Percentiles rank a stretch among this genome's conserved stretches.
Evolutionary conservation across 306 rosid genomes (phyloP).

Genomic region (Macrotyloma uniflorum): DNA sequence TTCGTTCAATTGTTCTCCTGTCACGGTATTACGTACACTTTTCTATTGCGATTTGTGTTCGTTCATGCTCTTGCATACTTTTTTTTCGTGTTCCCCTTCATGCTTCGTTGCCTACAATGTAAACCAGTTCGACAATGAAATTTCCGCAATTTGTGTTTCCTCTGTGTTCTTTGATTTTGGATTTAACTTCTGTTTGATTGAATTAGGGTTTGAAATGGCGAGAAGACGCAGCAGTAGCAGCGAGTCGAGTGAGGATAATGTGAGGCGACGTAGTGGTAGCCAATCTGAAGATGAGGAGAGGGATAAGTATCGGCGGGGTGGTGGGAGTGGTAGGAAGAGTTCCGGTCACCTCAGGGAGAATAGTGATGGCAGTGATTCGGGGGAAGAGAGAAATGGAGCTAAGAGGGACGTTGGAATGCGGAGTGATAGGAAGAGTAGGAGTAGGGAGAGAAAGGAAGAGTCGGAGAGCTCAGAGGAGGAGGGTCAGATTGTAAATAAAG

Average conservation of each 20-base stretch:
- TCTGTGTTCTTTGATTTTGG: neutral
- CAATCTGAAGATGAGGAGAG: slow-evolving; percentile 49
- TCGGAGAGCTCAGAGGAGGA: slow-evolving; percentile 45
- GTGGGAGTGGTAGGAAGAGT: slow-evolving; percentile 32
- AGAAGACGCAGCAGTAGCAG: slow-evolving; percentile 37
- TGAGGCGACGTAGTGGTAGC: slow-evolving; percentile 37
- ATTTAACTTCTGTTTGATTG: neutral
- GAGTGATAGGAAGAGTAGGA: slow-evolving; percentile 34
- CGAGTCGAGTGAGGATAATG: slow-evolving; percentile 58
- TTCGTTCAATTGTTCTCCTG: neutral
- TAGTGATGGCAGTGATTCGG: slow-evolving; percentile 33
- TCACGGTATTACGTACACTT: neutral
- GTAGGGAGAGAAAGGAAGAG: slow-evolving; percentile 28
- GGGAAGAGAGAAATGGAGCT: slow-evolving; percentile 23
- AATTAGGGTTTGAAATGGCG: slow-evolving; percentile 51
- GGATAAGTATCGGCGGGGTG: slow-evolving; percentile 33
- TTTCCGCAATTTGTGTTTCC: neutral
- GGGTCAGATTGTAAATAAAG: slow-evolving; percentile 38
- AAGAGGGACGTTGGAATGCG: slow-evolving; percentile 16
- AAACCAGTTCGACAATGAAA: neutral
- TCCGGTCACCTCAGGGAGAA: slow-evolving; percentile 17
- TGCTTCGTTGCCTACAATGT: neutral
- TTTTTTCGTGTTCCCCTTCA: neutral
- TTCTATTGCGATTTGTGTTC: neutral
- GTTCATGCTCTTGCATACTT: too few relatives aligned